These are phyloP conservation scores for Cryphonectria naterciae DNA, from an alignment of 2,329 filamentous ascomycete genomes.

Conservation along the genomic window DNA sequence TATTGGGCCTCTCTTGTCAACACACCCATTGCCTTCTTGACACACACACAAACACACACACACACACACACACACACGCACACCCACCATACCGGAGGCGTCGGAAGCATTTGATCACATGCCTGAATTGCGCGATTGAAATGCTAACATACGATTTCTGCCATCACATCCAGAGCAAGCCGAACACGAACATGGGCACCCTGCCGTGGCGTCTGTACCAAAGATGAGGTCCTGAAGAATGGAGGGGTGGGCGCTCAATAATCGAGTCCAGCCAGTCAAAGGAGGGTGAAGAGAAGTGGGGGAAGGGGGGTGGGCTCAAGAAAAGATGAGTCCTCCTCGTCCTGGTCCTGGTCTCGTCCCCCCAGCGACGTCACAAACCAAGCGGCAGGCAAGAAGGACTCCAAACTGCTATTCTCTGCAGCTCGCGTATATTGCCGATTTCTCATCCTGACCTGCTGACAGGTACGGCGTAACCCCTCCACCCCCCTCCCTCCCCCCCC, in stretches of 20 bases:
- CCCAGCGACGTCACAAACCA: neutral
- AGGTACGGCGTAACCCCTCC: neutral
- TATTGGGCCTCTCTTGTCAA: neutral
- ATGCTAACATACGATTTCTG: neutral
- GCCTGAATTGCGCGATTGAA: neutral
- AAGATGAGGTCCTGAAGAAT: neutral
- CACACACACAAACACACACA: too few relatives aligned
- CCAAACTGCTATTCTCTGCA: neutral
- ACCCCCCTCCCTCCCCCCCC: too few relatives aligned
- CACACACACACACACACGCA: neutral
- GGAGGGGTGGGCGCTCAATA: neutral
- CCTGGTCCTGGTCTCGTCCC: neutral
- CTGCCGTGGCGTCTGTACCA: neutral
- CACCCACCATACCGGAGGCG: neutral
- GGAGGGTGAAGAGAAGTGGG: too few relatives aligned
- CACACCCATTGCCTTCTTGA: too few relatives aligned
- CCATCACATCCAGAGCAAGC: neutral
- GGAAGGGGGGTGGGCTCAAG: too few relatives aligned
- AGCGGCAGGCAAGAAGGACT: neutral
- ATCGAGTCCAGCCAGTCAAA: neutral
- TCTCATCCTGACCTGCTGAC: neutral
- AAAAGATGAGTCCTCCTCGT: neutral
- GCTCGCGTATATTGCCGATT: neutral
- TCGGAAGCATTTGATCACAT: neutral
- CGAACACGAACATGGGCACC: constrained; percentile 1